phyloP scores from a whole-genome alignment of 768 basidiomycete genomes.

The Tephrocybe sp. region DNA sequence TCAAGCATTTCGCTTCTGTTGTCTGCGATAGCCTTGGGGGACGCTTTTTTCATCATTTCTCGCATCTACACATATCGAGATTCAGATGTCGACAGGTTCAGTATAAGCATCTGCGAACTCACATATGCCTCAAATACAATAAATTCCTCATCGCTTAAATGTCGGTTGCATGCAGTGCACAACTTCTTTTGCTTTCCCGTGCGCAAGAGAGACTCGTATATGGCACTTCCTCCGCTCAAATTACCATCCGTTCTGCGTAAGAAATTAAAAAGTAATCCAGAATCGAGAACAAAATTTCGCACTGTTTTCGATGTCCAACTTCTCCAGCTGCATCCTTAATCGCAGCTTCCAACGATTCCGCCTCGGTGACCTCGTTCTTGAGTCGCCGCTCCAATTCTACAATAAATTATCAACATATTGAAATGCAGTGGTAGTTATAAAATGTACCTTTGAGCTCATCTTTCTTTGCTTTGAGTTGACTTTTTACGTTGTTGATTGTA shows the following conservation, averaged over 20 bases:
- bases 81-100: neutral
- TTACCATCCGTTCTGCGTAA: conserved; percentile 26
- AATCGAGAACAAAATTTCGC: conserved; percentile 10
- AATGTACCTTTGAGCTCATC: conserved; percentile 62
- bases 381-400: conserved; percentile 50
- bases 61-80: conserved; percentile 54
- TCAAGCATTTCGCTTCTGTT: conserved; percentile 46
- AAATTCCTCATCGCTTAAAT: conserved; percentile 50
- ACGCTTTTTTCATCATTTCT: conserved; percentile 57
- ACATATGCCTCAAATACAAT: conserved; percentile 73
- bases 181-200: conserved; percentile 61
- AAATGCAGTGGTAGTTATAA: neutral
- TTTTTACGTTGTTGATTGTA: conserved; percentile 56
- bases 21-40: conserved; percentile 45
- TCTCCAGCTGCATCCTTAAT: conserved; percentile 46
- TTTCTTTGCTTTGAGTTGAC: conserved; percentile 60
- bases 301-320: conserved; percentile 47
- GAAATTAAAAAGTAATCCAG: neutral
- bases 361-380: conserved; percentile 34
- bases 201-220: conserved; percentile 57
- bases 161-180: conserved; percentile 79
- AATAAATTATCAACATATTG: neutral
- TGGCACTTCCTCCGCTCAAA: conserved; percentile 30
- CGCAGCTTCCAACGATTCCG: conserved; percentile 42
- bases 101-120: conserved; percentile 31